Conservation (phyloP, 2,329 filamentous ascomycete genomes). For the Fusarium albosuccineum region DNA sequence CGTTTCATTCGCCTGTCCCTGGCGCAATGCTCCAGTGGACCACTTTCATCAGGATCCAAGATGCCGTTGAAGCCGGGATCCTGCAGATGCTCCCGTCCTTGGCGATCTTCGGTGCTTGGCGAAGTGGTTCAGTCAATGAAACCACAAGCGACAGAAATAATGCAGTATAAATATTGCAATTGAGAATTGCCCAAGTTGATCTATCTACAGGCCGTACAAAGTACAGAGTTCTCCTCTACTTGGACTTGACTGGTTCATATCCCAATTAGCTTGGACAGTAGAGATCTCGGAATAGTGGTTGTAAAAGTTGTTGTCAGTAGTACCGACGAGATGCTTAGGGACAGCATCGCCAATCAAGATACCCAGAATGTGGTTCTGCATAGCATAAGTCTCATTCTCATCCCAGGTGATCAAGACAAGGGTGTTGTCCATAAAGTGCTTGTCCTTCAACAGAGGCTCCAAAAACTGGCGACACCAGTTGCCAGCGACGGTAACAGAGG, state of each 20-base stretch:
- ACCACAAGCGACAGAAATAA: background rate
- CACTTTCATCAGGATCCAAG: background rate
- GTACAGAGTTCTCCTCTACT: background rate
- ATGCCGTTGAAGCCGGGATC: slow-evolving; percentile 5
- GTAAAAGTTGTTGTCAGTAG: slow-evolving; percentile 77
- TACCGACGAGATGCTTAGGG: slow-evolving; percentile 73
- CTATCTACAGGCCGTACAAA: slow-evolving; percentile 8
- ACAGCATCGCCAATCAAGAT: slow-evolving; percentile 83
- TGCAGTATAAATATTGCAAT: background rate
- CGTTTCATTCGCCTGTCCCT: slow-evolving; percentile 18
- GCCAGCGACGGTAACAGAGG: slow-evolving; percentile 76
- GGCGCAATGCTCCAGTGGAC: background rate
- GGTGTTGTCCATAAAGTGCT: slow-evolving; percentile 80
- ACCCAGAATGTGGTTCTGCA: slow-evolving; percentile 76
- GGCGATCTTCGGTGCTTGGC: slow-evolving; percentile 13
- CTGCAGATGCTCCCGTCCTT: background rate
- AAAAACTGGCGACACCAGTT: slow-evolving; percentile 77
- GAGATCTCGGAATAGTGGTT: slow-evolving; percentile 79
- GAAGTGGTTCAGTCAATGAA: background rate
- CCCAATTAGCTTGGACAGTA: slow-evolving; percentile 78
- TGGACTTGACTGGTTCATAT: slow-evolving; percentile 47
- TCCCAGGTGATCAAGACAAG: slow-evolving; percentile 84
- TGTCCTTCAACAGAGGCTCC: slow-evolving; percentile 75
- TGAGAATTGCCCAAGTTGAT: background rate
- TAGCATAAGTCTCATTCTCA: slow-evolving; percentile 78